A percentile compares a stretch with the other conserved stretches of the same genome.
These are phyloP conservation scores for Trichoderma koningii DNA, from an alignment of 2,329 filamentous ascomycete species.

Conservation along the genomic window DNA sequence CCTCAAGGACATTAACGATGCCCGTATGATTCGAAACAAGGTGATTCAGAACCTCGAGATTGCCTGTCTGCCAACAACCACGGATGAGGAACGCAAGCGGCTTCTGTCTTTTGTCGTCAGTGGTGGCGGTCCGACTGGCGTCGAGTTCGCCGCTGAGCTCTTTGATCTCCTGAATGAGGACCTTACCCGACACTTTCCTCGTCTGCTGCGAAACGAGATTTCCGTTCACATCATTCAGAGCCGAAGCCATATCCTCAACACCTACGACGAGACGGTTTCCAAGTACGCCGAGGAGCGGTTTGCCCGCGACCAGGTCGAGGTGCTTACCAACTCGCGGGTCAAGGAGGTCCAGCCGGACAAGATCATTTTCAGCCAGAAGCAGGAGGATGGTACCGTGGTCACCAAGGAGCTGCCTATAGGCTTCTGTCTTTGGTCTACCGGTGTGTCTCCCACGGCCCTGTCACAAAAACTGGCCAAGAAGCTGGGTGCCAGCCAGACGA, in stretches of 20 bases:
- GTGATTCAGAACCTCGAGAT: conserved; percentile 87
- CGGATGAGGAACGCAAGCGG: conserved; percentile 81
- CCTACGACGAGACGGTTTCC: conserved; percentile 93
- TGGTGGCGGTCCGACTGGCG: conserved; percentile 92
- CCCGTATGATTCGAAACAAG: conserved; percentile 82
- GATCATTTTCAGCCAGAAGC: conserved; percentile 86
- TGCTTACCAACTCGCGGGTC: conserved; percentile 90
- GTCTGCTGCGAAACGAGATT: conserved; percentile 91
- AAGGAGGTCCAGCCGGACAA: conserved; percentile 82
- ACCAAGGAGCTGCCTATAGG: conserved; percentile 93
- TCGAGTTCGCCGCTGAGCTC: conserved; percentile 95
- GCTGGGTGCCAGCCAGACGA: conserved; percentile 75
- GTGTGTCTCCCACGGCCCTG: conserved; percentile 83
- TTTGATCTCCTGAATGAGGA: conserved; percentile 98
- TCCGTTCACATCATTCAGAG: conserved; percentile 97
- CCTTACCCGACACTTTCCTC: conserved; percentile 78
- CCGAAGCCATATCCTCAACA: conserved; percentile 92
- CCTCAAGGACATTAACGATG: conserved; percentile 92
- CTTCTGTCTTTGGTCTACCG: conserved; percentile 97
- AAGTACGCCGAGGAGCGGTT: conserved; percentile 91
- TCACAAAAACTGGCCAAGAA: conserved; percentile 75
- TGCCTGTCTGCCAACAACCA: conserved; percentile 88
- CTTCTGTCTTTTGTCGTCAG: conserved; percentile 94
- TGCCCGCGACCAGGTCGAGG: conserved; percentile 84
- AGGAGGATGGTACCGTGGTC: conserved; percentile 69